These are phyloP conservation scores for Erodium trifolium DNA, from an alignment of 441 rosid genomes.

Conservation along the genomic window DNA sequence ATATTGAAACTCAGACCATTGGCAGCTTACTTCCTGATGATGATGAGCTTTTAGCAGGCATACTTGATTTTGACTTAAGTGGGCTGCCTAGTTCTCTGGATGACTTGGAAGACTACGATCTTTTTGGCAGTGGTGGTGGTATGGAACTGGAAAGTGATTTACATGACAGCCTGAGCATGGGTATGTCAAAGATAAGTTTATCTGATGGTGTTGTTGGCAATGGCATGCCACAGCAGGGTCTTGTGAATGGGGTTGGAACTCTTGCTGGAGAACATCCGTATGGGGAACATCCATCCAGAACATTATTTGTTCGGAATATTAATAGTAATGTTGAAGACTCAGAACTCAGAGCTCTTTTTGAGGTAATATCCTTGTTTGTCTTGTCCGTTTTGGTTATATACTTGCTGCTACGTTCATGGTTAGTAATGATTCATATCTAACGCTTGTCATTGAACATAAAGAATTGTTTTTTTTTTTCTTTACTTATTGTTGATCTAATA, in stretches of 20 bases:
- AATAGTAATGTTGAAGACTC: slow-evolving; percentile 80
- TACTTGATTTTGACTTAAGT: slow-evolving; percentile 57
- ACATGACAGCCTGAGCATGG: slow-evolving; percentile 44
- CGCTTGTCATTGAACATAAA: neutral
- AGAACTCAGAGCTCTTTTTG: slow-evolving; percentile 67
- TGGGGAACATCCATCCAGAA: slow-evolving; percentile 90
- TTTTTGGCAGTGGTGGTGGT: slow-evolving; percentile 77
- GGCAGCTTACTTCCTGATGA: slow-evolving; percentile 60
- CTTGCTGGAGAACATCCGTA: slow-evolving; percentile 79
- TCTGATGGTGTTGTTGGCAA: slow-evolving; percentile 47
- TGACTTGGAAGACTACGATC: slow-evolving; percentile 70
- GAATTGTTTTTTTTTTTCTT: neutral
- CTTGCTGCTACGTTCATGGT: neutral
- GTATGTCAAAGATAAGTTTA: slow-evolving; percentile 51
- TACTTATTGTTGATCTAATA: neutral
- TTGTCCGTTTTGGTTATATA: neutral
- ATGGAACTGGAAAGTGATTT: slow-evolving; percentile 66
- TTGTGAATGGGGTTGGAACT: slow-evolving; percentile 49
- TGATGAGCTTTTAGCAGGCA: slow-evolving; percentile 80
- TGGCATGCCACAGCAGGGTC: slow-evolving; percentile 37
- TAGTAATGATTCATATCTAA: neutral
- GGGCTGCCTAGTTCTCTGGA: slow-evolving; percentile 57
- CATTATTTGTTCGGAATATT: slow-evolving; percentile 15
- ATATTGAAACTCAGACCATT: slow-evolving; percentile 36
- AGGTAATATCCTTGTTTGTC: slow-evolving; percentile 30